phyloP scores from a whole-genome alignment of 345 rosid genomes.

The Carallia brachiata region DNA sequence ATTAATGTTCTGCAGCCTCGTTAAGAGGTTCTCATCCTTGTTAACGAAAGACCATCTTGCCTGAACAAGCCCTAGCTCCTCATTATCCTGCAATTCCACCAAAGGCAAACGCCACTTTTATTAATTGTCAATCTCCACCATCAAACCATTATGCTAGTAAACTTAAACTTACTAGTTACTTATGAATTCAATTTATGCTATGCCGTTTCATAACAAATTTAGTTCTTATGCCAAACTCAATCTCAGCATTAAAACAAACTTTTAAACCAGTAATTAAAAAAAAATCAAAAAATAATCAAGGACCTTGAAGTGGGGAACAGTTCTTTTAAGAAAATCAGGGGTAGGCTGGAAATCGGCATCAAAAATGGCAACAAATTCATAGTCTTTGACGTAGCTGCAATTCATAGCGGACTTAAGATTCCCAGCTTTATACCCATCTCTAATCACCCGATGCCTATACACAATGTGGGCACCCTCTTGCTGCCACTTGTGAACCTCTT shows the following conservation, averaged over 20 bases:
- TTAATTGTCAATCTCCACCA: not conserved
- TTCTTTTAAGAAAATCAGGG: slow-evolving; percentile 75
- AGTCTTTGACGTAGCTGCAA: slow-evolving; percentile 86
- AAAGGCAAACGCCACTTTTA: not conserved
- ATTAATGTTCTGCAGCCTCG: slow-evolving; percentile 85
- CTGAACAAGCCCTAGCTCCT: slow-evolving; percentile 81
- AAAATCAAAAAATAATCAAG: not conserved
- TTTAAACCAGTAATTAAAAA: too few relatives aligned
- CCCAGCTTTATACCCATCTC: slow-evolving; percentile 97
- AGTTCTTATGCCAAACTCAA: not conserved
- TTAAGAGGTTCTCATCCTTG: slow-evolving; percentile 82
- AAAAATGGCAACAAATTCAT: slow-evolving; percentile 87
- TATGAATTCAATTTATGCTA: not conserved
- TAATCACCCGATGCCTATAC: slow-evolving; percentile 75
- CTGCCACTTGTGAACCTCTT: slow-evolving; percentile 91
- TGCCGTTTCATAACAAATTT: not conserved
- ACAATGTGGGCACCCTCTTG: slow-evolving; percentile 73
- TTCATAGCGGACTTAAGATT: slow-evolving; percentile 97
- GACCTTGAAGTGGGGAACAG: slow-evolving; percentile 90
- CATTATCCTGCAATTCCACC: slow-evolving; percentile 55
- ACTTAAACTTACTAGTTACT: not conserved
- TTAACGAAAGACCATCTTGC: slow-evolving; percentile 97
- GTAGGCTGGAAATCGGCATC: slow-evolving; percentile 95
- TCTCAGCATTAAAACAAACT: too few relatives aligned
- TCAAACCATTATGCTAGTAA: not conserved